phyloP scores from a whole-genome alignment of 495 filamentous ascomycete genomes.

The Aspergillus olivimuriae region DNA sequence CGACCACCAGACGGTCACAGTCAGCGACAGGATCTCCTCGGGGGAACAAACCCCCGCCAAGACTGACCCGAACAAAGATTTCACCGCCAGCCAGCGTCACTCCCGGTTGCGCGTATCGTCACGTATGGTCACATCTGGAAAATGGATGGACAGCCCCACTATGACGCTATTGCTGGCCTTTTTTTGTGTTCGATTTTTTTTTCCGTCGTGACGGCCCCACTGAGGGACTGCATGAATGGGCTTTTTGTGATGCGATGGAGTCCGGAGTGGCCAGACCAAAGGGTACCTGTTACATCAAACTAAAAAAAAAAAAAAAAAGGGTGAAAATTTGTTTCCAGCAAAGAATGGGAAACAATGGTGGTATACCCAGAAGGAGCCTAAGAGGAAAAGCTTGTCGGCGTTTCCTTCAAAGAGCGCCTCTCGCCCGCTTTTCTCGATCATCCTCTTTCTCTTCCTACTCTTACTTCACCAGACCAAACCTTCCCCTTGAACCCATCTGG shows the following conservation, averaged over 20 bases:
- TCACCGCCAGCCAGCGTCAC: no score
- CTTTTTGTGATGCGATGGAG: no score
- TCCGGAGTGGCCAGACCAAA: slow-evolving; percentile 24
- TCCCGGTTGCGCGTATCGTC: no score
- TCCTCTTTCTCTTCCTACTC: no score
- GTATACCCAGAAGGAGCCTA: slow-evolving; percentile 7
- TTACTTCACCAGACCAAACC: no score
- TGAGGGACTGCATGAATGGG: no score
- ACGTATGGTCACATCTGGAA: slow-evolving; percentile 18
- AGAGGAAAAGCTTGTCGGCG: slow-evolving; percentile 10
- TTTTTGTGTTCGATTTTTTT: slow-evolving; percentile 3
- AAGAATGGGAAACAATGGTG: slow-evolving; percentile 6
- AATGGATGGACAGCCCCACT: slow-evolving; percentile 11
- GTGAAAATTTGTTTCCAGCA: background rate
- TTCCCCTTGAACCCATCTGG: no score
- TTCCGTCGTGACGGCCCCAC: slow-evolving; percentile 11
- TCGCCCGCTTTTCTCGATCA: slow-evolving; percentile 11
- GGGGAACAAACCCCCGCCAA: slow-evolving; percentile 2
- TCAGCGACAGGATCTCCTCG: slow-evolving; percentile 7
- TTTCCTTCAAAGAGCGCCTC: slow-evolving; percentile 20
- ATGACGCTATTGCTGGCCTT: slow-evolving; percentile 15
- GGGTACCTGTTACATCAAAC: slow-evolving; percentile 18
- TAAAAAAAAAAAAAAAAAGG: slow-evolving; percentile 10
- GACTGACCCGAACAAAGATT: no score
- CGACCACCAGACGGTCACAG: background rate